Base-by-base conservation (phyloP, 2,329 filamentous ascomycete species). In the Apiospora rasikravindrae region DNA sequence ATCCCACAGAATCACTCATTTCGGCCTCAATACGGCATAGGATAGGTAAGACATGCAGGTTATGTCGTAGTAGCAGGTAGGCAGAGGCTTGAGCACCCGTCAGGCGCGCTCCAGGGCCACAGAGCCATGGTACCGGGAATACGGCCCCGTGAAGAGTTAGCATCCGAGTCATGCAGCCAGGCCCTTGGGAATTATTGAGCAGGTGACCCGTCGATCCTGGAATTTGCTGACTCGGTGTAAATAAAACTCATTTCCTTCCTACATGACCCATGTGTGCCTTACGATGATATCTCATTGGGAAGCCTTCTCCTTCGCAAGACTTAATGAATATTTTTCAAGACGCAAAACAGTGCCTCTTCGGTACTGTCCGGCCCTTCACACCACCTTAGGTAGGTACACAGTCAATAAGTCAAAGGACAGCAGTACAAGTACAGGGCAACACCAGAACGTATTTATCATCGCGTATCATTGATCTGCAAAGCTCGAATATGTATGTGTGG, bases 401-500 rank as follows among this genome's bases (percentile, higher is more conserved):
- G 8, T n/a, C 45, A 49, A 49, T 8, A 49, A 10, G 45, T n/a
- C 45, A 49, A 2, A 10, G 19, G 8, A n/a, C 7, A 49, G 10
- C 6, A 61, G 2, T 4, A 53, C 24, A 47, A 2, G 40, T 14
- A 42, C 40, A 10, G 40, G 44, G 44, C 5, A 57, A 57, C 51
- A 29, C 16, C 14, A 33, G 57, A 40, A 40, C n/a, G 8, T 64
- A 40, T 37, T 40, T 68, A 42, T 69, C 68, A 69, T 69, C 68
- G 68, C 68, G 47, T 33, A 11, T 57, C 68, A 69, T 57, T 69
- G n/a, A 51, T 69, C 37, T 37, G 68, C 68, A 69, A 57, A 69
- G 68, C 68, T 69, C 68, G 37, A 69, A 57, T 69, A 69, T 69
- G 68, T 69, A 33, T 57, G 24, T 37, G 26, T 37, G 68, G n/a